Conservation (phyloP, 2,329 filamentous ascomycete genomes). For the Bipolaris zeicola region DNA sequence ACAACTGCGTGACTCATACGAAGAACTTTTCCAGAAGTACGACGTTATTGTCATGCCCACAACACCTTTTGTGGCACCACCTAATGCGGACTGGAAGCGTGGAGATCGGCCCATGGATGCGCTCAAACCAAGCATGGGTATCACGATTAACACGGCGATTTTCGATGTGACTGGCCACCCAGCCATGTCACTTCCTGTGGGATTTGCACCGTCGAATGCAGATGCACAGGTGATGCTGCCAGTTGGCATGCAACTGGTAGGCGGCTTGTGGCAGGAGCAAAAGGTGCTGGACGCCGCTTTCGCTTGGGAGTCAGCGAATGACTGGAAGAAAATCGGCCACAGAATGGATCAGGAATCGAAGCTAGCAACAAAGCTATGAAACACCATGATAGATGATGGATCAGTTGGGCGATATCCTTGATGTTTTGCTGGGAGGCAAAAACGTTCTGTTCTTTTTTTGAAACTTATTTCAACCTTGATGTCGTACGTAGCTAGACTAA, state of each 20-base stretch:
- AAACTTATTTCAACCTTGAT: neutral
- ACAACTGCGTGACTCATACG: constrained; percentile 48
- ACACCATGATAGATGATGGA: neutral
- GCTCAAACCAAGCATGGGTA: constrained; percentile 37
- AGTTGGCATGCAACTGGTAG: constrained; percentile 50
- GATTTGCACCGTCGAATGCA: constrained; percentile 30
- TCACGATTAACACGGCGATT: constrained; percentile 37
- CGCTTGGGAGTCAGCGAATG: constrained; percentile 37
- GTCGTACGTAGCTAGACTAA: constrained; percentile 6
- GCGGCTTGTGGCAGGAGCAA: constrained; percentile 46
- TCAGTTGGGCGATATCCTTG: neutral
- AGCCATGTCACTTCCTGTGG: constrained; percentile 37
- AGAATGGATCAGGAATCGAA: constrained; percentile 6
- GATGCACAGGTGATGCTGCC: constrained; percentile 38
- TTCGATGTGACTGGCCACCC: constrained; percentile 42
- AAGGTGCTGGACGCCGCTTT: constrained; percentile 35
- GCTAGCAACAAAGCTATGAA: constrained; percentile 20
- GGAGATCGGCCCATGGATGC: constrained; percentile 37
- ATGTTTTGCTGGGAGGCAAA: neutral
- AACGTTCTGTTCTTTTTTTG: neutral
- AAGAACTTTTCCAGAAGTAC: constrained; percentile 42
- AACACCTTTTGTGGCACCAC: constrained; percentile 33
- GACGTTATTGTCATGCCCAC: constrained; percentile 53
- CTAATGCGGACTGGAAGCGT: constrained; percentile 30
- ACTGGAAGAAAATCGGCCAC: constrained; percentile 29